Evolutionary conservation across 192 early-diverging fungal genomes (phyloP).

Genomic region (Coemansia umbellata): DNA sequence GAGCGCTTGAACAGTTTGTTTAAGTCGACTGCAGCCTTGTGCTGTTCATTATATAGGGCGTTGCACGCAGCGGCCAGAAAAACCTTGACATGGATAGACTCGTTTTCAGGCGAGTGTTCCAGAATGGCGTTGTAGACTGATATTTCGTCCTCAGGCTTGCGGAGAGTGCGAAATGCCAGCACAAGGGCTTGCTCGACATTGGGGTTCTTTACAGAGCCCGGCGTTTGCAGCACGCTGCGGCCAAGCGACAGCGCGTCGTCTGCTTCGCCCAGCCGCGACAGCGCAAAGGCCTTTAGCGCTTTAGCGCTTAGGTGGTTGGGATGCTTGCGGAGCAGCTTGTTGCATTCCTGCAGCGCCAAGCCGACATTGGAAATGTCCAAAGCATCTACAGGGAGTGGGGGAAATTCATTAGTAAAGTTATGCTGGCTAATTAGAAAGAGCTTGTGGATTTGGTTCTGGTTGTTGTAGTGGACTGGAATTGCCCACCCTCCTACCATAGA

Average conservation of each 20-base stretch:
- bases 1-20: conserved; percentile 73
- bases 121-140: conserved; percentile 72
- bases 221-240: conserved; percentile 51
- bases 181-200: conserved; percentile 34
- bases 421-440: no score
- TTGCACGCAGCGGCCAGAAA: conserved; percentile 79
- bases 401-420: no score
- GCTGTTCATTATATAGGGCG: conserved; percentile 54
- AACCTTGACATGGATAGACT: conserved; percentile 69
- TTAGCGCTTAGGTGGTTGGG: conserved; percentile 42
- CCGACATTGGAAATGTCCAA: conserved; percentile 18
- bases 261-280: conserved; percentile 59
- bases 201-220: conserved; percentile 13
- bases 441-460: no score
- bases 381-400: conserved; percentile 14
- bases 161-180: conserved; percentile 17
- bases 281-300: conserved; percentile 71
- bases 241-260: conserved; percentile 65
- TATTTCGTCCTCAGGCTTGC: conserved; percentile 56
- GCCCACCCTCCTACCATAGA: conserved; percentile 40
- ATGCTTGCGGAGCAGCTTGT: conserved; percentile 30
- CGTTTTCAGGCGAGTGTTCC: conserved; percentile 57
- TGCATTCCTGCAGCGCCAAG: conserved; percentile 20
- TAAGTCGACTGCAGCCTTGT: conserved; percentile 71
- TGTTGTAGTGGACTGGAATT: no score